These are phyloP conservation scores for Penicillium waksmanii DNA, from an alignment of 495 filamentous ascomycete genomes.

Conservation along the genomic window DNA sequence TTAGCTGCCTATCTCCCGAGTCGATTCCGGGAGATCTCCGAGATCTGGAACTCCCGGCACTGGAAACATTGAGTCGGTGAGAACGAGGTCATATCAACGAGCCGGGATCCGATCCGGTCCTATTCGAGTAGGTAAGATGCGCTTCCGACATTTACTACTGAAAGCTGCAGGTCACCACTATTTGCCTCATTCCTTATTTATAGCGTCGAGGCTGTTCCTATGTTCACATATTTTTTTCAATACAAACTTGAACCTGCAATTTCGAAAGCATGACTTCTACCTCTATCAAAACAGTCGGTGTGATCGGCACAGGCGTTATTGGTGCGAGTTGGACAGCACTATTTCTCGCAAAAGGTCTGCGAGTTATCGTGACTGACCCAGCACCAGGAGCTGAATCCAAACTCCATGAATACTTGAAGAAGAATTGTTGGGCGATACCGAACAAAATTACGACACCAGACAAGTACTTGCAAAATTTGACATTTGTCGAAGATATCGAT, in stretches of 20 bases:
- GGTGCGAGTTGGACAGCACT: conserved; percentile 28
- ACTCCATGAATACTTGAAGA: conserved; percentile 15
- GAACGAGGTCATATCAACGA: neutral
- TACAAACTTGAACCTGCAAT: neutral
- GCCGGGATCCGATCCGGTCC: conserved; percentile 2
- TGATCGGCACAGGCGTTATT: conserved; percentile 29
- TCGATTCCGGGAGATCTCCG: neutral
- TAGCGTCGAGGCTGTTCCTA: neutral
- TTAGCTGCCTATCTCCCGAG: neutral
- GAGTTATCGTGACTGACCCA: conserved; percentile 27
- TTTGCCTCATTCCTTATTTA: neutral
- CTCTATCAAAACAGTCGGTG: conserved; percentile 17
- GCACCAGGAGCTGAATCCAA: conserved; percentile 23
- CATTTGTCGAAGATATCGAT: conserved; percentile 21
- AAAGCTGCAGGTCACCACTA: neutral
- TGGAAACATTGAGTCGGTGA: neutral
- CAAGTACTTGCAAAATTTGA: conserved; percentile 12
- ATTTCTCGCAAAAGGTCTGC: conserved; percentile 24
- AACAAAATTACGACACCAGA: neutral
- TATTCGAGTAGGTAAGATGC: neutral
- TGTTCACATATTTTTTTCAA: neutral
- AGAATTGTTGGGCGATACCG: neutral
- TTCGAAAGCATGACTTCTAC: neutral
- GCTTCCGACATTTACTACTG: neutral
- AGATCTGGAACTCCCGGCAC: neutral